Evolutionary conservation across 805 yeast genomes (phyloP).

Genomic region (Candida anglica): DNA sequence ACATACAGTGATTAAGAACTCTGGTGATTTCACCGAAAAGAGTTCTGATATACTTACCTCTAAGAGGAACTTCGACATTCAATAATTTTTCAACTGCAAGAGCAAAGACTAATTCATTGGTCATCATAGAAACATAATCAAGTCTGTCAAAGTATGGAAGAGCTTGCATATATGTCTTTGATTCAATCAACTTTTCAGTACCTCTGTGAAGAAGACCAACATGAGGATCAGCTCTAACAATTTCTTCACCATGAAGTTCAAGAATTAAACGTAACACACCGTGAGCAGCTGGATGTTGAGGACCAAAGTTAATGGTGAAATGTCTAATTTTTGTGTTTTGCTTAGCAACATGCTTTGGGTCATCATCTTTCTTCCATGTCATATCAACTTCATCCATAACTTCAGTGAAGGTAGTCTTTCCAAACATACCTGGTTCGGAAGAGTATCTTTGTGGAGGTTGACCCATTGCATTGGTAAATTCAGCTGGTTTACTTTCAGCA

Average conservation of each 20-base stretch:
- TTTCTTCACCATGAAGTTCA: constrained; percentile 86
- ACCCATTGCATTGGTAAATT: constrained; percentile 36
- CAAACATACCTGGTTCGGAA: constrained; percentile 23
- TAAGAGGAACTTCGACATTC: constrained; percentile 78
- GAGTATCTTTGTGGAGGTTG: constrained; percentile 32
- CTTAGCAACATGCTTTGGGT: constrained; percentile 37
- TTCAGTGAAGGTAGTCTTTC: constrained; percentile 42
- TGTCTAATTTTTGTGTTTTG: constrained; percentile 66
- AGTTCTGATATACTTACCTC: constrained; percentile 83
- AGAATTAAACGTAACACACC: constrained; percentile 84
- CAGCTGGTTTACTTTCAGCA: constrained; percentile 20
- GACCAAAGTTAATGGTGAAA: constrained; percentile 87
- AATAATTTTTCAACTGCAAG: constrained; percentile 81
- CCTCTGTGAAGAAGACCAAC: constrained; percentile 86
- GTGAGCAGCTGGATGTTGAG: constrained; percentile 94
- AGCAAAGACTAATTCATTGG: constrained; percentile 81
- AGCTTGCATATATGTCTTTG: constrained; percentile 84
- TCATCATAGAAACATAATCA: constrained; percentile 86
- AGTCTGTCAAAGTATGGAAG: constrained; percentile 84
- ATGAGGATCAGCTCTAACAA: constrained; percentile 83
- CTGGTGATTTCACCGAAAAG: constrained; percentile 85
- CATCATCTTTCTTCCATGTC: constrained; percentile 42
- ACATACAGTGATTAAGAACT: constrained; percentile 80
- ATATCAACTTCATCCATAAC: constrained; percentile 43
- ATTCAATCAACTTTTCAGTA: constrained; percentile 82